Percentiles rank a stretch among this genome's conserved stretches.
phyloP scores from a whole-genome alignment of 805 yeast genomes.

The Candida parachauliodes region DNA sequence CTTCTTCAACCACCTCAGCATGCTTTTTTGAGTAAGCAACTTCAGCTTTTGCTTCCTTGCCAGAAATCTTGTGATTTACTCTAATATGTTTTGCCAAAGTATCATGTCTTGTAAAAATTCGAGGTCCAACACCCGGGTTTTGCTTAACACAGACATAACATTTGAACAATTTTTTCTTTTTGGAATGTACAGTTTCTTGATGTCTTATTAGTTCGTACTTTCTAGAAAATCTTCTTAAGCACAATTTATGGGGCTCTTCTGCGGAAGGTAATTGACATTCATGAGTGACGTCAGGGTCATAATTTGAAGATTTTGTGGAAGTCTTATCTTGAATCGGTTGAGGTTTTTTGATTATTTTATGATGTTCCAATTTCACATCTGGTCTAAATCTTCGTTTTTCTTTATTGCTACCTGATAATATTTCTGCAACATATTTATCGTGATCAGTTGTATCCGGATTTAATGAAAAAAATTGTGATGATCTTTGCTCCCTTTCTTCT shows the following conservation, averaged over 20 bases:
- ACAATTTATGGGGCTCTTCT: conserved; percentile 37
- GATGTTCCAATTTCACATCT: conserved; percentile 22
- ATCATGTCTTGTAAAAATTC: conserved; percentile 91
- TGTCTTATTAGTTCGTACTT: conserved; percentile 94
- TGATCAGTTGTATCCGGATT: conserved; percentile 19
- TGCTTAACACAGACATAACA: conserved; percentile 83
- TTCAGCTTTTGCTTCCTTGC: conserved; percentile 46
- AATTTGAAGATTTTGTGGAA: conserved; percentile 36
- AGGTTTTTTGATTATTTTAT: conserved; percentile 25
- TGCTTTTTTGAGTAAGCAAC: conserved; percentile 44
- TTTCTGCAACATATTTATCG: conserved; percentile 19
- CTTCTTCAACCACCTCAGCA: conserved; percentile 47
- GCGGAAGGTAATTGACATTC: conserved; percentile 45
- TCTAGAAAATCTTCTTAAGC: conserved; percentile 41
- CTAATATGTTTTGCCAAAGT: conserved; percentile 87
- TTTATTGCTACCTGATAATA: conserved; percentile 1
- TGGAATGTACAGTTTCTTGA: conserved; percentile 93
- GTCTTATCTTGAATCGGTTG: conserved; percentile 10
- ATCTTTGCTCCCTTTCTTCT: conserved; percentile 5
- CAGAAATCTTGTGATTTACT: conserved; percentile 43
- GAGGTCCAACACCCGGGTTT: conserved; percentile 50
- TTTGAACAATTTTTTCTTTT: conserved; percentile 77
- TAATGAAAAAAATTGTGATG: conserved; percentile 10
- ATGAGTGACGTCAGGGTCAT: conserved; percentile 45
- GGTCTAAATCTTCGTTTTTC: conserved; percentile 8